A percentile compares a stretch with the other conserved stretches of the same genome.
These are phyloP conservation scores for Cladorrhinum samala DNA, from an alignment of 495 filamentous ascomycete species.

Conservation along the genomic window DNA sequence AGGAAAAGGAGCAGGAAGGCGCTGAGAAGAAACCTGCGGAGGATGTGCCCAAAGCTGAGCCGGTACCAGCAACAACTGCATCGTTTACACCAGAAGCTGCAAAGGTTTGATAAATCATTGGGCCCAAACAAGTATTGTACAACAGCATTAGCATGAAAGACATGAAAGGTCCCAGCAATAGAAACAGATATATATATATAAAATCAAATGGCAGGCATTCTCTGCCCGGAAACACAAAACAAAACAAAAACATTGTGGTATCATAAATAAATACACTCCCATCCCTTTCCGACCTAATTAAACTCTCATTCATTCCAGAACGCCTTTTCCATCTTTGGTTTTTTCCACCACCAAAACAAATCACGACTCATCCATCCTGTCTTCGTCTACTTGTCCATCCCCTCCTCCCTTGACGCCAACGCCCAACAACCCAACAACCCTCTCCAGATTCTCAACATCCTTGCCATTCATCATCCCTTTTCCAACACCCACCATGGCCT, in stretches of 20 bases:
- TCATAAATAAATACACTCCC: too few species aligned
- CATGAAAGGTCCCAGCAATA: neutral
- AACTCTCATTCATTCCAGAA: neutral
- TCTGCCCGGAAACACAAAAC: too few species aligned
- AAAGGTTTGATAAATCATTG: too few species aligned
- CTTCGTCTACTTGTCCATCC: neutral
- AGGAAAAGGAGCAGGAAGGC: neutral
- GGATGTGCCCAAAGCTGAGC: neutral
- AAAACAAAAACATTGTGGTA: too few species aligned
- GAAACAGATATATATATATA: too few species aligned
- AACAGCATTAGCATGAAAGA: neutral
- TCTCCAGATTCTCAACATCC: constrained; percentile 51
- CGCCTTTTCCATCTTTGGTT: neutral
- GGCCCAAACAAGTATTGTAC: neutral
- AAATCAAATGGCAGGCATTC: too few species aligned
- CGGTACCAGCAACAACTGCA: neutral
- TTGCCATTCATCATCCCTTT: constrained; percentile 29
- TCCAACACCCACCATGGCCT: constrained; percentile 21
- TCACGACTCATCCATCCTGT: constrained; percentile 27
- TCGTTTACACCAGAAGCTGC: neutral
- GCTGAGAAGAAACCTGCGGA: neutral
- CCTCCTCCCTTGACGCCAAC: constrained; percentile 7
- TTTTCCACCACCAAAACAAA: neutral
- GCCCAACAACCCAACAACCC: constrained; percentile 37
- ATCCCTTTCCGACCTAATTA: too few species aligned